These are phyloP conservation scores for Ophiostoma triangulosporum DNA, from an alignment of 2,329 filamentous ascomycete genomes.

Conservation along the genomic window DNA sequence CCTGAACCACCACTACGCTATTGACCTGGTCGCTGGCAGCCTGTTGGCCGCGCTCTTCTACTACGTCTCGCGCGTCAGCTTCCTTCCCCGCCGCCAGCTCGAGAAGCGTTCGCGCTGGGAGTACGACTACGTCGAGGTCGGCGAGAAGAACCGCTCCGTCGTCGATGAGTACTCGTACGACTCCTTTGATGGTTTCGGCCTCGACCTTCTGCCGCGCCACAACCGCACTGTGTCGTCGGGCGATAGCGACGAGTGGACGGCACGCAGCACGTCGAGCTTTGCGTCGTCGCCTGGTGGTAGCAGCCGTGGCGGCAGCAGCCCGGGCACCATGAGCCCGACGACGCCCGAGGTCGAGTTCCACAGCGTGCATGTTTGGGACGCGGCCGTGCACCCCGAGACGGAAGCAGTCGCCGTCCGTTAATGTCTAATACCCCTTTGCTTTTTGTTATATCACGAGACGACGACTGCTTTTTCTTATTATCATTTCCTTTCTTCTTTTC, in stretches of 20 bases:
- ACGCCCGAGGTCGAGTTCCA: conserved; percentile 30
- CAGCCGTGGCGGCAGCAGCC: conserved; percentile 32
- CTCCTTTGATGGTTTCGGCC: conserved; percentile 30
- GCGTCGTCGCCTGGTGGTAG: conserved; percentile 26
- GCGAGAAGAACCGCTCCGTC: conserved; percentile 34
- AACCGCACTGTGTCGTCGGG: conserved; percentile 16
- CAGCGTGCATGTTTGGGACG: conserved; percentile 25
- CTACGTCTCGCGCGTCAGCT: conserved; percentile 68
- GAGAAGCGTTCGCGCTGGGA: conserved; percentile 89
- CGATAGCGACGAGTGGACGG: conserved; percentile 79
- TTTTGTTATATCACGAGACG: too few relatives aligned
- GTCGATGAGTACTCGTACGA: conserved; percentile 33
- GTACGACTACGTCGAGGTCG: conserved; percentile 84
- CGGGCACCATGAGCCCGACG: conserved; percentile 36
- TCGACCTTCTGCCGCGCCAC: conserved; percentile 29
- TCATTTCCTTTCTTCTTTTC: not conserved
- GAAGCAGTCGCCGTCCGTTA: conserved; percentile 6
- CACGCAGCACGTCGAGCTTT: conserved; percentile 69
- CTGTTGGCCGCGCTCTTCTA: conserved; percentile 66
- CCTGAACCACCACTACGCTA: conserved; percentile 89
- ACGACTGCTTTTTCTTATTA: not conserved
- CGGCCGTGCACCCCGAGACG: conserved; percentile 11
- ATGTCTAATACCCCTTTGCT: conserved; percentile 3
- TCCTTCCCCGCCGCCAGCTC: conserved; percentile 66
- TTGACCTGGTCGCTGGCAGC: conserved; percentile 78